Conservation (phyloP, 2,329 filamentous ascomycete genomes). For the Fusarium virguliforme region DNA sequence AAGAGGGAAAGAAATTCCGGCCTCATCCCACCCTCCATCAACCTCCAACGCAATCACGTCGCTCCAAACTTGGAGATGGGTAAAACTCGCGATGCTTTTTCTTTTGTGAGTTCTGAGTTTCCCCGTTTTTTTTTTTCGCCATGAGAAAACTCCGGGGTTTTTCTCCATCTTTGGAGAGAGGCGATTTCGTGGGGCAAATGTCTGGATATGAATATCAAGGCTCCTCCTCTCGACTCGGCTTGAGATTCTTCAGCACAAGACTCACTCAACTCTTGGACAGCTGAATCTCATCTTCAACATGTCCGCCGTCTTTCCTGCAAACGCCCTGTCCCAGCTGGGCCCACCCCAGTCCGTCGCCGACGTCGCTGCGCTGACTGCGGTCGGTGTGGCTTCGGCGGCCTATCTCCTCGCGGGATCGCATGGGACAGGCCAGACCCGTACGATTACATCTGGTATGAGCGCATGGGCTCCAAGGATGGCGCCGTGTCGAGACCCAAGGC, state of each 20-base stretch:
- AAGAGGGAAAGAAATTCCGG: conserved; percentile 20
- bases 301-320: conserved; percentile 42
- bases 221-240: neutral
- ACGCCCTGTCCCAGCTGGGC: conserved; percentile 39
- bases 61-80: neutral
- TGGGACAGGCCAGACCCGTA: conserved; percentile 68
- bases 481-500: conserved; percentile 50
- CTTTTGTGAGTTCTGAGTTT: conserved; percentile 2
- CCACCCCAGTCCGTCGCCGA: conserved; percentile 47
- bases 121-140: neutral
- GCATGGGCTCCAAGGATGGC: conserved; percentile 58
- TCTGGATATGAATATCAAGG: conserved; percentile 32
- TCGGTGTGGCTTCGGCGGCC: conserved; percentile 45
- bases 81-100: neutral
- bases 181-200: neutral
- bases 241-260: neutral
- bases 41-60: neutral
- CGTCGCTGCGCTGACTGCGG: conserved; percentile 48
- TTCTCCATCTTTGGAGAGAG: conserved; percentile 34
- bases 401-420: conserved; percentile 61
- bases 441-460: conserved; percentile 64
- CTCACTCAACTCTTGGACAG: neutral
- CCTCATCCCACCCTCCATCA: neutral
- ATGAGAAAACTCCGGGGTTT: conserved; percentile 9
- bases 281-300: conserved; percentile 27